These are phyloP conservation scores for Exophiala lecanii-corni DNA, from an alignment of 2,329 filamentous ascomycete genomes.

Conservation along the genomic window DNA sequence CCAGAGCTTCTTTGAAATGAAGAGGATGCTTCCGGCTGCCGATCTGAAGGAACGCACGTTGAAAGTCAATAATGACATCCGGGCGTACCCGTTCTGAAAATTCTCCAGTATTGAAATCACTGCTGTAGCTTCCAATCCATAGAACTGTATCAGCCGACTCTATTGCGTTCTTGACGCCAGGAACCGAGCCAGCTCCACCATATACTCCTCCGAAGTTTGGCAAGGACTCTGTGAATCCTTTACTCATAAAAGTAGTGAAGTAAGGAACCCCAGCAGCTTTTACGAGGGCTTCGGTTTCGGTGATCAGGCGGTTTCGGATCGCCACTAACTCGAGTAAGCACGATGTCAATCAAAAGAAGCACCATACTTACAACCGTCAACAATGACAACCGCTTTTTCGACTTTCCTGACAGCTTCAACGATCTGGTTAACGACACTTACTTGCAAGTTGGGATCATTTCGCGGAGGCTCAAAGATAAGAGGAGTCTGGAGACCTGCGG, in stretches of 20 bases:
- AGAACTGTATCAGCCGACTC: neutral
- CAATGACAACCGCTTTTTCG: neutral
- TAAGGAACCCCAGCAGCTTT: neutral
- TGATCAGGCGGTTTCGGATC: neutral
- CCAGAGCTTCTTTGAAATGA: neutral
- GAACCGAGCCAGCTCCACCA: neutral
- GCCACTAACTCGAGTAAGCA: neutral
- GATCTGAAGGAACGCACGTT: neutral
- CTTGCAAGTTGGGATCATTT: neutral
- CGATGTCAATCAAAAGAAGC: neutral
- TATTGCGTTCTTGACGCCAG: neutral
- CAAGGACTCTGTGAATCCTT: neutral
- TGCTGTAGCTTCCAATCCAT: neutral
- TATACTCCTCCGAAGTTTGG: neutral
- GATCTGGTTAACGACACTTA: neutral
- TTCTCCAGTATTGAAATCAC: neutral
- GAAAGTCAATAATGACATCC: slow-evolving; percentile 1
- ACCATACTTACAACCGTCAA: neutral
- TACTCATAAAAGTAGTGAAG: neutral
- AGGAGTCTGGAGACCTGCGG: slow-evolving; percentile 4
- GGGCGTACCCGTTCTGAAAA: neutral
- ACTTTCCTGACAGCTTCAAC: neutral
- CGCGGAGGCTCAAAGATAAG: neutral
- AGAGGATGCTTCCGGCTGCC: neutral
- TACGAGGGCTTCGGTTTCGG: neutral